Percentiles rank a stretch among this genome's conserved stretches.
phyloP scores from a whole-genome alignment of 106 monocot species.

The Triglochin maritima region DNA sequence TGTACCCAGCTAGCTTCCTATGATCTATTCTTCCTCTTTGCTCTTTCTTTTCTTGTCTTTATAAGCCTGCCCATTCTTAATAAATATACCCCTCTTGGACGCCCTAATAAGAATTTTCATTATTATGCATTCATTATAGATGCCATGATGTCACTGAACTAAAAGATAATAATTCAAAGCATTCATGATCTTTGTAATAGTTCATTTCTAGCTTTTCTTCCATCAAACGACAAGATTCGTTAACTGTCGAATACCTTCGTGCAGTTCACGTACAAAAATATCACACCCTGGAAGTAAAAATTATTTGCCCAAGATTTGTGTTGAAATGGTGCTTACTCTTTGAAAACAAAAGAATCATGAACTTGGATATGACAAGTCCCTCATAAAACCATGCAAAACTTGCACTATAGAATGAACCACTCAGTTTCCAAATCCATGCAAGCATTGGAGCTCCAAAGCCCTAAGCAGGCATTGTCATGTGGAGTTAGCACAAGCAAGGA shows the following conservation, averaged over 20 bases:
- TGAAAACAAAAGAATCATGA: too few species aligned
- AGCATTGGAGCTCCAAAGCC: too few species aligned
- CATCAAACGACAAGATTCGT: neutral
- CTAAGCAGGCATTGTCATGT: too few species aligned
- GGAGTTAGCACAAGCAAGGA: neutral
- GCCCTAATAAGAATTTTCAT: neutral
- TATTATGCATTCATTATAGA: neutral
- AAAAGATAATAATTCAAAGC: too few species aligned
- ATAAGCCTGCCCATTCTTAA: neutral
- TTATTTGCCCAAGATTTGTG: neutral
- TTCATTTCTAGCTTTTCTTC: neutral
- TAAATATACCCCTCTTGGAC: neutral
- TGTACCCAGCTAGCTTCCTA: neutral
- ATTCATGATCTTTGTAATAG: neutral
- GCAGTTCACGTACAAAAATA: neutral
- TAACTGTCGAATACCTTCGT: neutral
- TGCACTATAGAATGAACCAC: conserved; percentile 1
- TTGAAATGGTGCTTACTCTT: neutral
- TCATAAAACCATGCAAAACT: neutral
- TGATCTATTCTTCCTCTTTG: neutral
- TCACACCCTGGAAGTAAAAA: neutral
- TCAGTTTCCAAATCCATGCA: neutral
- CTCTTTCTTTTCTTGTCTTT: neutral
- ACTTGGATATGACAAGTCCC: neutral
- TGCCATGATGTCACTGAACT: too few species aligned